Base-by-base conservation (phyloP, 2,329 filamentous ascomycete species). In the Graphilbum ipis-grandicollis region DNA sequence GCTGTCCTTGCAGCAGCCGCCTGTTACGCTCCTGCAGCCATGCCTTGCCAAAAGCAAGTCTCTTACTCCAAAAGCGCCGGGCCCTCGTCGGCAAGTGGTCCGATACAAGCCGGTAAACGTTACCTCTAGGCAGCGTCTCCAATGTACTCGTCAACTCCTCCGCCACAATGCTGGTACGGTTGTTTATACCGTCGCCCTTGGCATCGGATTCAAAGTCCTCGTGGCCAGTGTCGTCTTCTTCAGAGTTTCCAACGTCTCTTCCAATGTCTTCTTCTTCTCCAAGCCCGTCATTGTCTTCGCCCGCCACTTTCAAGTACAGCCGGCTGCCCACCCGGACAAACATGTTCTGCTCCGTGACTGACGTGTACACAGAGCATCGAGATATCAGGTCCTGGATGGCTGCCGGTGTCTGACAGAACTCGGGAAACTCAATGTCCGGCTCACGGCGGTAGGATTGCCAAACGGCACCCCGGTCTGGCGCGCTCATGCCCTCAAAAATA, bases 401-500 rank as follows among this genome's bases (percentile, higher is more conserved):
- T 4, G 37, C 30, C 9, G 44, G 43, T 19, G 45, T 43, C 12
- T 32, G 38, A 5, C 19, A 46, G 47, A 65, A 74, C 9, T 55
- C 52, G 0, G 71, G 71, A 38, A 75, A 75, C 48, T 71, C 66
- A 12, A 68, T 53, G 2, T 34, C 35, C 2, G 69, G 64, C 47
- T 74, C 69, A 52, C 62, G 64, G 14, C 55, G 56, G 48, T 74
- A 74, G 33, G 70, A 74, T 43, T 70, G 60, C 70, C 70, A 74
- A 12, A 71, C 59, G 4, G 66, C 63, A 2, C 64, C 62, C 41
- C 59, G 59, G 45, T 75, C 66, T 2, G 70, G 69, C 2, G 68
- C 68, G 40, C 66, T 67, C 46, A 65, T 63, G 17, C 67, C 68
- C 48, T 75, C 71, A 39, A 75, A 75, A 14, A 75, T 62, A 47